Evolutionary conservation across 352 stramenopile species (phyloP).

Genomic region (Globisporangium yorkense): DNA sequence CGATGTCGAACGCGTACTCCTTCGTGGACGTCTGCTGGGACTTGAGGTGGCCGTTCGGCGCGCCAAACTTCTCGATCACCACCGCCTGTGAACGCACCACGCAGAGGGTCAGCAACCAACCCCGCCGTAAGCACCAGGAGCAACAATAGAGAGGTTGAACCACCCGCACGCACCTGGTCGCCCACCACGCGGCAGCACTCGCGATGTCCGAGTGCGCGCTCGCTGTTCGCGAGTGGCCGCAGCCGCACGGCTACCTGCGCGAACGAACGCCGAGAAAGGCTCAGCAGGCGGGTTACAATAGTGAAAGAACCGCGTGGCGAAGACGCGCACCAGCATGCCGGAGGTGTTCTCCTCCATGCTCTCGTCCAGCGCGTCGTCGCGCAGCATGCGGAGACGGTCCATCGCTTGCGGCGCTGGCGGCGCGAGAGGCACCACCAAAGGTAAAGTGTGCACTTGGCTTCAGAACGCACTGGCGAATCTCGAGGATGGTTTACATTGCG

Average conservation of each 20-base stretch:
- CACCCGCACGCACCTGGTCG: constrained; percentile 29
- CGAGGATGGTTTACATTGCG: too few relatives aligned
- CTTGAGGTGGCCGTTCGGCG: constrained; percentile 38
- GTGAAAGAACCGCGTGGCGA: too few relatives aligned
- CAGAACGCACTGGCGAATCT: too few relatives aligned
- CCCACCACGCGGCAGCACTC: constrained; percentile 48
- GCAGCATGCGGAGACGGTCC: constrained; percentile 3
- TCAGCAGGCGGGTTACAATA: too few relatives aligned
- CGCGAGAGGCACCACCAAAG: not conserved
- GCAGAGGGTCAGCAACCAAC: too few relatives aligned
- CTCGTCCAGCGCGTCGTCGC: constrained; percentile 19
- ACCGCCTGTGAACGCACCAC: constrained; percentile 27
- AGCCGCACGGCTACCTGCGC: constrained; percentile 46
- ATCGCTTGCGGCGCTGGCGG: not conserved
- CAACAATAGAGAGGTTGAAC: not conserved
- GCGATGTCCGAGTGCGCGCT: constrained; percentile 40
- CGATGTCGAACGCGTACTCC: constrained; percentile 60
- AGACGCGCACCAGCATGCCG: constrained; percentile 32
- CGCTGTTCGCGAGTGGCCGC: constrained; percentile 33
- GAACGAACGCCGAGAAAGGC: too few relatives aligned
- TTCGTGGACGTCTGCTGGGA: constrained; percentile 48
- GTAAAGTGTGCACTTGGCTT: not conserved
- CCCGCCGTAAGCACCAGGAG: too few relatives aligned
- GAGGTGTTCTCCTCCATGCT: constrained; percentile 32
- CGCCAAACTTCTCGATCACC: constrained; percentile 53